Percentiles rank a stretch among this genome's conserved stretches.
Conservation (phyloP, 2,329 filamentous ascomycete genomes). For the Cercospora sp. region DNA sequence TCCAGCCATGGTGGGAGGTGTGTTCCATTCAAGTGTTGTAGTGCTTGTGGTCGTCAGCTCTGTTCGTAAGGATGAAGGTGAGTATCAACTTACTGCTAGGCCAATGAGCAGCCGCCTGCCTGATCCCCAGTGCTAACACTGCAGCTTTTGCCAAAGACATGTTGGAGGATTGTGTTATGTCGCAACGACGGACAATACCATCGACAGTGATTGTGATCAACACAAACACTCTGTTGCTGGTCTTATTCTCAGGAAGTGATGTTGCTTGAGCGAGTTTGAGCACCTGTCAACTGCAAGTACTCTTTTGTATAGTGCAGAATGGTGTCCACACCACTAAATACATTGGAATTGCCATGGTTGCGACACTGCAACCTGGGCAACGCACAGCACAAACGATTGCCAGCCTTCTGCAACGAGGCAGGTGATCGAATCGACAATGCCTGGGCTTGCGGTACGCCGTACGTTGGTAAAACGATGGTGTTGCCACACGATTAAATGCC, state of each 20-base stretch:
- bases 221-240: not conserved
- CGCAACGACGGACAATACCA: not conserved
- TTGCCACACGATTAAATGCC: not conserved
- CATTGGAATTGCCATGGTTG: not conserved
- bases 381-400: not conserved
- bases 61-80: not conserved
- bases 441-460: not conserved
- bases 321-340: not conserved
- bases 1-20: constrained; percentile 8
- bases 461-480: not conserved
- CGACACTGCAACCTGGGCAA: not conserved
- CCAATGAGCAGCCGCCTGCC: not conserved
- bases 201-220: not conserved
- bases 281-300: not conserved
- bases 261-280: constrained; percentile 1
- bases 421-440: constrained; percentile 1
- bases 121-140: not conserved
- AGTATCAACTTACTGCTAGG: not conserved
- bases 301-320: constrained; percentile 3
- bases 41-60: not conserved
- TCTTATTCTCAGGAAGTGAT: not conserved
- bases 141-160: not conserved
- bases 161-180: not conserved
- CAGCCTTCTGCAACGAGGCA: not conserved
- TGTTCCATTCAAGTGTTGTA: constrained; percentile 3